Conservation (phyloP, 2,329 filamentous ascomycete genomes). For the Cercospora zeae-maydis region DNA sequence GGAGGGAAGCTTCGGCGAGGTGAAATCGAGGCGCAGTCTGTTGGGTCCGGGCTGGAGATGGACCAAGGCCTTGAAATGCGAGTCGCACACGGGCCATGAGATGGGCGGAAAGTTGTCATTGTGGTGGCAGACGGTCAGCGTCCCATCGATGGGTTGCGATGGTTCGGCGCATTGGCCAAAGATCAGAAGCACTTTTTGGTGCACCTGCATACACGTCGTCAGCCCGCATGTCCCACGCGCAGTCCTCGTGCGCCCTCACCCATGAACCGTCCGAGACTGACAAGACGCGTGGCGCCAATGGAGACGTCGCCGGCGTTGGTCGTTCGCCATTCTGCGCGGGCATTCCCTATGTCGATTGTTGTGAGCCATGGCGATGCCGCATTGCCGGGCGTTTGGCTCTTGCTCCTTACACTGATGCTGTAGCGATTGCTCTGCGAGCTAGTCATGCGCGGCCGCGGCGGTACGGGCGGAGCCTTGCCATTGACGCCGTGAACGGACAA, state of each 20-base stretch:
- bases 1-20: slow-evolving; percentile 72
- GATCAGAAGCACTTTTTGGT: slow-evolving; percentile 83
- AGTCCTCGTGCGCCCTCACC: slow-evolving; percentile 52
- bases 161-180: slow-evolving; percentile 77
- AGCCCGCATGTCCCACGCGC: background rate
- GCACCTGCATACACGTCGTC: slow-evolving; percentile 59
- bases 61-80: slow-evolving; percentile 85
- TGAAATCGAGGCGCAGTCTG: slow-evolving; percentile 79
- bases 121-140: slow-evolving; percentile 71
- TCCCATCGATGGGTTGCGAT: slow-evolving; percentile 70
- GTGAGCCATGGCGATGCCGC: background rate
- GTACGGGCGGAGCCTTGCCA: slow-evolving; percentile 42
- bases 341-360: slow-evolving; percentile 18
- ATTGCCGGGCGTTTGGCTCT: background rate
- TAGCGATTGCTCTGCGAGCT: slow-evolving; percentile 50
- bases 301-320: slow-evolving; percentile 53
- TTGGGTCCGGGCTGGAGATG: slow-evolving; percentile 92
- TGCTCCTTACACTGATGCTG: slow-evolving; percentile 49
- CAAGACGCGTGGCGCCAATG: slow-evolving; percentile 73
- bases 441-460: slow-evolving; percentile 34
- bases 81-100: slow-evolving; percentile 82
- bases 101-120: slow-evolving; percentile 81
- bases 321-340: slow-evolving; percentile 28
- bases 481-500: slow-evolving; percentile 52
- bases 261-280: slow-evolving; percentile 80